Evolutionary conservation across 176 grass and related monocot genomes (phyloP).

Genomic region (Cenchrus americanus): DNA sequence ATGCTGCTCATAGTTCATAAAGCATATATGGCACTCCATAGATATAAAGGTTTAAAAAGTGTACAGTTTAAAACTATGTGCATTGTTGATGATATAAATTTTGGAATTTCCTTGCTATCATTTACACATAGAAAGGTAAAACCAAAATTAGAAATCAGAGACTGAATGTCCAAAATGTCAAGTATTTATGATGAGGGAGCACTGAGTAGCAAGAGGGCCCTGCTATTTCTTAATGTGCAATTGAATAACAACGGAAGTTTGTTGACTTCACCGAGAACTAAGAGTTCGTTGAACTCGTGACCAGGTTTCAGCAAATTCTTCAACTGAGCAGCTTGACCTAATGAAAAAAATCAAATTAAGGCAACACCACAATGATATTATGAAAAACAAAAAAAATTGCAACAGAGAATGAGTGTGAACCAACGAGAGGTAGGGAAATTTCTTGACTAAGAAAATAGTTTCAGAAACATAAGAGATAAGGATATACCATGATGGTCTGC

Average conservation of each 20-base stretch:
- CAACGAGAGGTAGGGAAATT: background rate
- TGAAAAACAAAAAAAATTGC: background rate
- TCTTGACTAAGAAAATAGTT: background rate
- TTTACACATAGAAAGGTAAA: background rate
- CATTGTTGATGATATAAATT: background rate
- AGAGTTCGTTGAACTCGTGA: slow-evolving; percentile 76
- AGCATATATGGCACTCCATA: background rate
- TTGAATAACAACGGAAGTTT: slow-evolving; percentile 21
- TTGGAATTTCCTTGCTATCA: background rate
- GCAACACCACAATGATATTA: slow-evolving; percentile 1
- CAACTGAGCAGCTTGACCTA: slow-evolving; percentile 78
- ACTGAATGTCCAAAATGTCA: background rate
- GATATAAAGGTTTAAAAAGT: slow-evolving; percentile 7
- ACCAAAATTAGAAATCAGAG: background rate
- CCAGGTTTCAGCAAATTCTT: slow-evolving; percentile 90
- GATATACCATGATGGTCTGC: slow-evolving; percentile 75
- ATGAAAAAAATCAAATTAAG: slow-evolving; percentile 32
- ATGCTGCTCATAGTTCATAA: slow-evolving; percentile 16
- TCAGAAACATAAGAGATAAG: slow-evolving; percentile 2
- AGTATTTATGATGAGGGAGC: background rate
- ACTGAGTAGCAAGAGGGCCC: background rate
- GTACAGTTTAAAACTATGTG: background rate
- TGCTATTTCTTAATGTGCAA: background rate
- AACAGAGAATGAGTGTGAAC: background rate
- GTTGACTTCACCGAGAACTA: slow-evolving; percentile 78